A percentile compares a stretch with the other conserved stretches of the same genome.
Conservation (phyloP, 345 rosid species). For the Anastatica hierochuntica region DNA sequence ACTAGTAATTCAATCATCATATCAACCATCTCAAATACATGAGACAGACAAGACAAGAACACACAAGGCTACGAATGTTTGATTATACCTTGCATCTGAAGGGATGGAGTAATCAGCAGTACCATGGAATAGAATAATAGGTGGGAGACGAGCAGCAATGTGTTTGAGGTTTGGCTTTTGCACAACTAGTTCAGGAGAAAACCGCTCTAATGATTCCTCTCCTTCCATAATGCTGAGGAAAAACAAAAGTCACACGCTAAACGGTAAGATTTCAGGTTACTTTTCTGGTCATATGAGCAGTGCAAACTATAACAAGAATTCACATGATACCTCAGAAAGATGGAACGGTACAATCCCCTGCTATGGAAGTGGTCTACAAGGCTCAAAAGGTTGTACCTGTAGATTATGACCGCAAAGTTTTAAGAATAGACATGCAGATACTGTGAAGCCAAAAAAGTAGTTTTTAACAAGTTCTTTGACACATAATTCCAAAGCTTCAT, state of each 20-base stretch:
- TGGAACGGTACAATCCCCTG: slow-evolving; percentile 74
- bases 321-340: slow-evolving; percentile 52
- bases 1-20: not conserved
- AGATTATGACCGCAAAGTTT: slow-evolving; percentile 8
- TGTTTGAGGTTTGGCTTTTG: slow-evolving; percentile 47
- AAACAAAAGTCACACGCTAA: slow-evolving; percentile 1
- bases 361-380: slow-evolving; percentile 79
- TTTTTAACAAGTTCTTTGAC: not conserved
- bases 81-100: slow-evolving; percentile 66
- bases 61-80: not conserved
- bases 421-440: not conserved
- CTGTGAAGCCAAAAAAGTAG: not conserved
- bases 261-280: not conserved
- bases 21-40: slow-evolving; percentile 1
- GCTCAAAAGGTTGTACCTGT: slow-evolving; percentile 82
- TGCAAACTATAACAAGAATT: not conserved
- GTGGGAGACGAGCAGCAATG: slow-evolving; percentile 68
- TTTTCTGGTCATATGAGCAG: not conserved
- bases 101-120: slow-evolving; percentile 95
- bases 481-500: not conserved
- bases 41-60: slow-evolving; percentile 6
- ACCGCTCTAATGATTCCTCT: slow-evolving; percentile 63
- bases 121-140: slow-evolving; percentile 74
- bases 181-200: slow-evolving; percentile 76
- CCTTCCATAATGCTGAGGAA: slow-evolving; percentile 87